A percentile compares a stretch with the other conserved stretches of the same genome.
Conservation (phyloP, 2,329 filamentous ascomycete genomes). For the Nemania sp. region DNA sequence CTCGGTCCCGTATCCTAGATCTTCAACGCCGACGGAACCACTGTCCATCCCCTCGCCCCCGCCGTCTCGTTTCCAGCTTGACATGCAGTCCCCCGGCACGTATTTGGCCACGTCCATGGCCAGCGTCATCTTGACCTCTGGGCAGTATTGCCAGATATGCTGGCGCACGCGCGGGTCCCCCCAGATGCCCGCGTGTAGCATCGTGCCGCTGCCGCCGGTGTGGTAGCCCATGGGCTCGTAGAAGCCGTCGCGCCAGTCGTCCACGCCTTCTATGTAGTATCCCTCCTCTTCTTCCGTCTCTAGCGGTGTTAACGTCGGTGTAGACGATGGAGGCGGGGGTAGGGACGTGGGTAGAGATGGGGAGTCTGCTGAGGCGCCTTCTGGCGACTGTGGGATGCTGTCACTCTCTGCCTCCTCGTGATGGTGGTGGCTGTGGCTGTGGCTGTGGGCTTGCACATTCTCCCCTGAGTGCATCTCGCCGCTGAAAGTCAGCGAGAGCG, state of each 20-base stretch:
- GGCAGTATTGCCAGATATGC: constrained; percentile 68
- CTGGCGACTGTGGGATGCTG: too few species aligned
- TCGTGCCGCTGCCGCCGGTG: constrained; percentile 62
- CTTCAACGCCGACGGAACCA: constrained; percentile 37
- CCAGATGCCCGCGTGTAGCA: constrained; percentile 62
- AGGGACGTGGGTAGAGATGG: neutral
- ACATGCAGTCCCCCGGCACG: constrained; percentile 61
- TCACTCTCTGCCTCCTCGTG: too few species aligned
- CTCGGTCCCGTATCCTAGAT: constrained; percentile 55
- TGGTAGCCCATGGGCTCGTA: constrained; percentile 72
- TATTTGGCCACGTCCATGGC: constrained; percentile 65
- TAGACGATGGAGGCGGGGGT: neutral
- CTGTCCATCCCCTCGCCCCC: constrained; percentile 35
- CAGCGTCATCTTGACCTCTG: constrained; percentile 69
- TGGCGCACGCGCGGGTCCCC: constrained; percentile 59
- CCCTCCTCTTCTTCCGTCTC: constrained; percentile 48
- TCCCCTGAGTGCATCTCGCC: constrained; percentile 61
- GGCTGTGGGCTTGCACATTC: constrained; percentile 42
- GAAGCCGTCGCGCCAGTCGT: constrained; percentile 64
- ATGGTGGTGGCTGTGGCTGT: neutral
- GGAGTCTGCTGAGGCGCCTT: too few species aligned
- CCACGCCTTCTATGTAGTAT: constrained; percentile 57
- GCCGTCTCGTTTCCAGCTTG: constrained; percentile 59
- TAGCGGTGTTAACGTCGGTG: neutral
- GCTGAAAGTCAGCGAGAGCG: constrained; percentile 61